phyloP scores from a whole-genome alignment of 2,329 filamentous ascomycete genomes.

The Fonsecaea nubica region DNA sequence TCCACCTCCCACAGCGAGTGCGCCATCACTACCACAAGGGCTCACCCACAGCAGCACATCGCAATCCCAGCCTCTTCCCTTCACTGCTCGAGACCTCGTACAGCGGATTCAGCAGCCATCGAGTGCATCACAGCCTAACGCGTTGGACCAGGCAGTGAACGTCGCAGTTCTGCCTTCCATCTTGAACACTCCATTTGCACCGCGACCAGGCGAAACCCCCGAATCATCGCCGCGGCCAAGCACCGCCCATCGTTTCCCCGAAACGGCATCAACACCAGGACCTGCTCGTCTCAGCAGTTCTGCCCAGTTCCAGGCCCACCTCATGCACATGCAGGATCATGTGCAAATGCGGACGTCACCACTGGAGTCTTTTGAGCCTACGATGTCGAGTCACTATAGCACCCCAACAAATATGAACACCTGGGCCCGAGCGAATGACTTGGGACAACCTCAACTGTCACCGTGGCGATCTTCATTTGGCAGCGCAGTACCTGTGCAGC shows the following conservation, averaged over 20 bases:
- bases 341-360: conserved; percentile 35
- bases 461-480: conserved; percentile 19
- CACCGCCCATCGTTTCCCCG: conserved; percentile 37
- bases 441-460: conserved; percentile 21
- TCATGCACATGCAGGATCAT: conserved; percentile 25
- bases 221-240: conserved; percentile 48
- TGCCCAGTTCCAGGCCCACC: conserved; percentile 23
- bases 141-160: conserved; percentile 22
- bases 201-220: conserved; percentile 50
- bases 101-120: conserved; percentile 34
- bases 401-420: conserved; percentile 16
- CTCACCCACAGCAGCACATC: conserved; percentile 12
- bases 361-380: conserved; percentile 23
- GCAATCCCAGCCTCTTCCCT: conserved; percentile 11
- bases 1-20: conserved; percentile 5
- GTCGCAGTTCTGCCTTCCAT: conserved; percentile 49
- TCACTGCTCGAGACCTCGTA: conserved; percentile 34
- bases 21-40: conserved; percentile 14
- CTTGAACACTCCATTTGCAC: conserved; percentile 54
- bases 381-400: conserved; percentile 26
- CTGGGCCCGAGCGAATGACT: conserved; percentile 22
- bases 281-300: conserved; percentile 18
- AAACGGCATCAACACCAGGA: background rate
- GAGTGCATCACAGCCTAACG: conserved; percentile 17
- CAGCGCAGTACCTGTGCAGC: conserved; percentile 10